phyloP scores from a whole-genome alignment of 495 filamentous ascomycete genomes.

The Pyrenula massariospora region DNA sequence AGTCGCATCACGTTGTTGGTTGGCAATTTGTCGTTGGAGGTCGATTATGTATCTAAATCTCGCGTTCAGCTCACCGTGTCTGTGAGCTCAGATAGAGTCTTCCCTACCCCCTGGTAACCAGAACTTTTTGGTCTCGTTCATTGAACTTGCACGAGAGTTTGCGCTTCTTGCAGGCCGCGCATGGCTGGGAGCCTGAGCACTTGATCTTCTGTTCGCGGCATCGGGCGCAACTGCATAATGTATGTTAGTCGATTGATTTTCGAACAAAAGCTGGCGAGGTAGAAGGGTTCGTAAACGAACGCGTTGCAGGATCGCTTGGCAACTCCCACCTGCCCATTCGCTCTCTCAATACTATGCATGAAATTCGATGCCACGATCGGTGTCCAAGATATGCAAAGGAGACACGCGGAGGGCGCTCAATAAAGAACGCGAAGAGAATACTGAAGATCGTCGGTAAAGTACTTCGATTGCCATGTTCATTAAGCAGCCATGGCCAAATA shows the following conservation, averaged over 20 bases:
- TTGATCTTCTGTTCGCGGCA: constrained; percentile 36
- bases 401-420: no score
- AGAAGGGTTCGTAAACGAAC: constrained; percentile 9
- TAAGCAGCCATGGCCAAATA: no score
- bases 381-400: no score
- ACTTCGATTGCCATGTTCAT: no score
- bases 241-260: background rate
- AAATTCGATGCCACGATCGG: no score
- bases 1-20: constrained; percentile 13
- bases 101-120: constrained; percentile 27
- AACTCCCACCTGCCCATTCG: no score
- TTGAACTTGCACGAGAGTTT: constrained; percentile 29
- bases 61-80: constrained; percentile 1
- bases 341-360: no score
- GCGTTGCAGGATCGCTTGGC: constrained; percentile 29
- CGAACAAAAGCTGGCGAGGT: background rate
- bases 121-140: constrained; percentile 27
- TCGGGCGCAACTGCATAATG: constrained; percentile 21
- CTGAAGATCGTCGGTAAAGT: no score
- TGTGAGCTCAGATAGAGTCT: background rate
- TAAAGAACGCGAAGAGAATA: no score
- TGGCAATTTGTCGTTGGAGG: constrained; percentile 21
- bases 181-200: constrained; percentile 29
- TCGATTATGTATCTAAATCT: constrained; percentile 22
- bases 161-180: constrained; percentile 28